Evolutionary conservation across 768 basidiomycete species (phyloP), one percentile per base, ranked within the genome.

Genomic region (Pleurotus giganteus): DNA sequence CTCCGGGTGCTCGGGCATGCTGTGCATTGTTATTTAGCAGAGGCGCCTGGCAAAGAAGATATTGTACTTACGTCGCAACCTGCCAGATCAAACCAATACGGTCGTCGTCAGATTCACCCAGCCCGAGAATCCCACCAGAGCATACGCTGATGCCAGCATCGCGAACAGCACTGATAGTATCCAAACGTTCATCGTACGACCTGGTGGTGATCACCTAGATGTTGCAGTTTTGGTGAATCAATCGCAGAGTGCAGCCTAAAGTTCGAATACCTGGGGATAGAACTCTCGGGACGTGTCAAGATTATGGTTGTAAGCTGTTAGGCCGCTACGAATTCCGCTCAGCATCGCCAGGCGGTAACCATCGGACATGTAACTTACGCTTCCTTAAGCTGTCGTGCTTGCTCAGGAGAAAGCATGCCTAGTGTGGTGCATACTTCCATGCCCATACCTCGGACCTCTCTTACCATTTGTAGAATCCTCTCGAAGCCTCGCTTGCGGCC

Each of bases 351-450:
- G 34, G 23, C 41, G 58, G 42, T 42, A 26, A 46, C 32, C 37
- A 12, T 37, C 17, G 41, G 23, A 27, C 26, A 60, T 44, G 27
- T 37, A 21, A 73, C 88, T 60, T 69, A 91, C 90, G 96, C 96
- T 74, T 94, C 86, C 70, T 98, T 98, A 58, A 99, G 78, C 63
- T 88, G 88, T 58, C 76, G 76, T 23, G 96, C 96, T 71, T 99
- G 96, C 56, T 94, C 93, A 21, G 94, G 91, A 9, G 86, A 84
- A 44, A 99, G 79, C 96, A 99, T 98, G 43, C 96, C 96, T 27
- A 99, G 83, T 4, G 96, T 99, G 37, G 96, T 98, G 76, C 96
- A 99, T 23, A 99, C 96, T 73, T 99, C 96, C 96, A 99, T 97
- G 36, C 88, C 95, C 91, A 98, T 94, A 17, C 83, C 90, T 60